Conservation (phyloP, 176 grass and related monocot genomes). For the Avena atlantica region DNA sequence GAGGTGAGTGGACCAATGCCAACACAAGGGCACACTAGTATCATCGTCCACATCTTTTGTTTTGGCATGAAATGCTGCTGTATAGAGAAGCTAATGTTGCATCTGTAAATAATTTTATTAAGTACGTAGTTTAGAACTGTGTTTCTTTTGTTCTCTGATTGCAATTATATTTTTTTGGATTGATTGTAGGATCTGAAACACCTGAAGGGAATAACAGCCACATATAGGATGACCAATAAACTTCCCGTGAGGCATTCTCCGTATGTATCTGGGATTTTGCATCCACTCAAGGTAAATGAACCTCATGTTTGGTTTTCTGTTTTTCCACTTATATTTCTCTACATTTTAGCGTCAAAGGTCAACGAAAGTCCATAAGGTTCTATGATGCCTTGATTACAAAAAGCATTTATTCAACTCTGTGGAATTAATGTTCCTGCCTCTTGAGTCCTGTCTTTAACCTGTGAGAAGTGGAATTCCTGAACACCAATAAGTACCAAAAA, state of each 20-base stretch:
- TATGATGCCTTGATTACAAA: not conserved
- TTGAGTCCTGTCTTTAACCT: not conserved
- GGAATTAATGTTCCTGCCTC: not conserved
- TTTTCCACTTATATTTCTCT: slow-evolving; percentile 24
- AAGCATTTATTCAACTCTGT: not conserved
- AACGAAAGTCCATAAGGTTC: not conserved
- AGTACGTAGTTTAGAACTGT: not conserved
- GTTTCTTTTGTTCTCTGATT: slow-evolving; percentile 24
- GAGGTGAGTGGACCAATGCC: slow-evolving; percentile 60
- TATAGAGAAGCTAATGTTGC: not conserved
- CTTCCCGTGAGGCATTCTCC: slow-evolving; percentile 97
- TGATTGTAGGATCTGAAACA: slow-evolving; percentile 84
- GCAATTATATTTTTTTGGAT: slow-evolving; percentile 12
- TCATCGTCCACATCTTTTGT: not conserved
- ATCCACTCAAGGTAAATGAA: slow-evolving; percentile 86
- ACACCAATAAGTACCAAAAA: not conserved
- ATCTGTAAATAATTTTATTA: not conserved
- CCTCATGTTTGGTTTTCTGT: slow-evolving; percentile 42
- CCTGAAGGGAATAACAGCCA: slow-evolving; percentile 92
- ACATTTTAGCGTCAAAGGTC: not conserved
- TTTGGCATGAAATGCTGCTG: slow-evolving; percentile 1
- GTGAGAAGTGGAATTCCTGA: not conserved
- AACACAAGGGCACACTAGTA: not conserved
- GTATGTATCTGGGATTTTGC: slow-evolving; percentile 86
- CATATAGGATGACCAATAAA: slow-evolving; percentile 97